Evolutionary conservation across 306 rosid species (phyloP), one percentile per base, ranked within the genome.

Genomic region (Myrica gale): DNA sequence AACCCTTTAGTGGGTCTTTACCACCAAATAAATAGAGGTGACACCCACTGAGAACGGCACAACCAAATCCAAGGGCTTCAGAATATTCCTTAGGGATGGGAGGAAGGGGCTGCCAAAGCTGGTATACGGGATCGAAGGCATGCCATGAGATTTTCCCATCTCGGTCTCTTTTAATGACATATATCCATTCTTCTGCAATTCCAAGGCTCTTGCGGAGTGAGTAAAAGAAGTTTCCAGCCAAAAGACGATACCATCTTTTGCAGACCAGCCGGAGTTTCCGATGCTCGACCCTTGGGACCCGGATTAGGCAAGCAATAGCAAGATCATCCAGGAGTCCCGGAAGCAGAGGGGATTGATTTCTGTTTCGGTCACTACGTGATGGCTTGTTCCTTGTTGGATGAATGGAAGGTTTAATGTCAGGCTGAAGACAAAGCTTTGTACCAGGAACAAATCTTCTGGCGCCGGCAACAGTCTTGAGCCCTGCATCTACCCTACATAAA

Each of bases 281-380:
- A 82, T 92, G 97, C 66, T 92, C 97, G 37, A 81, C 84, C 73
- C 97, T 84, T 47, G 96, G 96, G 71, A 89, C 97, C 71, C 97
- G 88, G 21, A 89, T 87, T 44, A 92, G 89, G 85, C 96, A 92
- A 71, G 97, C 96, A 79, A 92, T 87, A 43, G 97, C 97, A 76
- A 89, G 96, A 88, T 92, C 97, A 81, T 92, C 97, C 0, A 96
- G 97, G 41, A 92, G 97, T 78, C 93, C 96, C 37, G 97, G 97
- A 79, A 92, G 90, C 78, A 92, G 82, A 17, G 96, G 97, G 80
- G 91, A 88, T 71, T 89, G 97, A 82, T 76, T 89, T 46, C 97
- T 85, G 83, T 85, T 92, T 79, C 91, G 74, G 76, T 92, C 93
- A 73, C 96, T 82, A 16, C 97, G 91, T 68, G 88, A 51, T 41